Evolutionary conservation across 179 eudicot genomes (phyloP), one percentile per base, ranked within the genome.

Genomic region (Carnegiea gigantea): DNA sequence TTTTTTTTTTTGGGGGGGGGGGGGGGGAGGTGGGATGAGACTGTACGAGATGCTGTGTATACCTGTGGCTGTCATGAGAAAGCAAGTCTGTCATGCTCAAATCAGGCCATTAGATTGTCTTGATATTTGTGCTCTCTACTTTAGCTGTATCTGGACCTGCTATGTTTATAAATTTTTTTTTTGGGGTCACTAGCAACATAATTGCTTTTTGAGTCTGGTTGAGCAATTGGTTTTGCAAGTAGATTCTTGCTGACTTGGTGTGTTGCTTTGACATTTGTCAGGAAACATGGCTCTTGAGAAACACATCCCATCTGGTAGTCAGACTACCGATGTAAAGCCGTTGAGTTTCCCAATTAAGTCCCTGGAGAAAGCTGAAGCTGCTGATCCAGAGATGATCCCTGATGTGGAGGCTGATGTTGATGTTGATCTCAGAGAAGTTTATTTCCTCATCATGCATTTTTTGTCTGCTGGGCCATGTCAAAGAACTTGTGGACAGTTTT

Each of bases 401-500:
- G 79, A 79, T 53, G 79, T 79, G 82, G 94, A 89, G 82, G 87
- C 88, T 76, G 92, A 92, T 78, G 83, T 87, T 71, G 93, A 93
- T 85, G 85, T 95, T 82, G 98, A 95, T 86, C 89, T 88, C 77
- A 84, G 90, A 81, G 98, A 95, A 89, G 85, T 95, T 57, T 92
- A 95, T 89, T 95, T 95, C 82, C 89, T 95, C 71, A 93, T 95
- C 44, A 95, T 95, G 98, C 98, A 95, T 89, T 95, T 95, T 78
- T 88, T 95, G 78, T 92, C 98, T 73, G 86, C 89, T 81, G 98
- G 98, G 79, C 98, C 98, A 40, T 95, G 98, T 84, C 97, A 92
- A 83, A 87, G 98, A 83, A 92, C 98, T 76, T 93, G 86, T 88
- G 98, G 98, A 81, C 98, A 95, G 86, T 90, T 95, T 71, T 95